Base-by-base conservation (phyloP, 129 eudicot species). In the Flaveria sonorensis region DNA sequence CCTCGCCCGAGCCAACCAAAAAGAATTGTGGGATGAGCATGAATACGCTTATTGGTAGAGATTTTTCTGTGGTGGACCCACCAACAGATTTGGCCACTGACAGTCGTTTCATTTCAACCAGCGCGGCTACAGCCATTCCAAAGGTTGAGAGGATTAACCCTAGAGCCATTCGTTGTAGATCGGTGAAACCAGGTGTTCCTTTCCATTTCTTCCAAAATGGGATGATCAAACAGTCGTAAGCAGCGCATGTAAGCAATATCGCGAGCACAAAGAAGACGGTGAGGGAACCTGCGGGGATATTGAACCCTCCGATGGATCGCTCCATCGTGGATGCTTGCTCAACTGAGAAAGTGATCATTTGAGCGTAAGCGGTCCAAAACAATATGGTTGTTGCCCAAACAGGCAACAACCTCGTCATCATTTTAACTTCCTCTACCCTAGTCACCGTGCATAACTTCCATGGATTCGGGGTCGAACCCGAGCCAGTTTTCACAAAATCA, bases 151-250 rank as follows among this genome's bases (percentile, higher is more conserved):
- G 83, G 16, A 80, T 56, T 20, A 95, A 83, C 14, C 99, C 99
- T 28, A 91, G 36, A 15, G 88, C 92, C 67, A 95, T 91, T 55
- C 96, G 85, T 73, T 95, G 92, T 56, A 95, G 81, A 84, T 83
- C 85, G 3, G 92, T 86, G 77, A 91, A 90, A 23, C 99, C 83
- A 85, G 90, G 91, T 55, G 80, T 83, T 26, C 99, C 99, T 83
- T 88, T 95, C 94, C 92, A 88, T 82, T 83, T 89, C 83, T 85
- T 91, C 96, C 92, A 95, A 19, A 95, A 56, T 0, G 99, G 99
- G 85, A 95, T 91, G 77, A 95, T 72, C 30, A 91, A 68, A n/a
- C 92, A 89, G 74, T 95, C 99, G 53, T 95, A 86, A 32, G 88
- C 56, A 0, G 86, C 96, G 55, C 91, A 79, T 5, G 94, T 89